Base-by-base conservation (phyloP, 1,139 yeast species). In the Blastobotrys capitulatus region DNA sequence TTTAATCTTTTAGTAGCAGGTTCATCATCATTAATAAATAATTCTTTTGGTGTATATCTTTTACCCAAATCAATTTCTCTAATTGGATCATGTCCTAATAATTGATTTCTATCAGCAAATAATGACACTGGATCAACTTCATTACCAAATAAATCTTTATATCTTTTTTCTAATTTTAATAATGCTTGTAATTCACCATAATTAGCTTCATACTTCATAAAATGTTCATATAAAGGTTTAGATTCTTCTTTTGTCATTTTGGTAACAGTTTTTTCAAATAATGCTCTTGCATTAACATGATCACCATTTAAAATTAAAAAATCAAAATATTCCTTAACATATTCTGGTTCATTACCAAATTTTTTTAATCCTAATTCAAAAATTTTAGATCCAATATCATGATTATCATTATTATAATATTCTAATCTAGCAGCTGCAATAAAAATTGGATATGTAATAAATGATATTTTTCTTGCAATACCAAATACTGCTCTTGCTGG, bases 391-490 rank as follows among this genome's bases (percentile, higher is more conserved):
- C 97, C 92, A 38, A 86, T 81, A 48, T 80, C 83, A 46, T 77
- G 73, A 55, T 84, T 78, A 42, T 68, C 68, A 53, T 69, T 72
- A 41, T 83, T 78, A 60, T 82, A 82, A 60, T 80, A 82, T 63
- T 92, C 98, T 73, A 90, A 75, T 62, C 81, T 74, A 0, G 97
- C 95, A 59, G 87, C 84, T 48, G 87, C 94, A 26, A 83, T 82
- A 65, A 78, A 92, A 31, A 92, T 77, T 57, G 86, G 88, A 69
- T 81, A 80, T 0, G 95, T 84, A 42, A 86, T 81, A 54, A 74
- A 77, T 49, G 85, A 76, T 1, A 83, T 72, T 41, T 76, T 70
- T 54, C 97, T 76, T 8, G 94, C 86, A 53, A 84, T 90, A 49
- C 83, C 77, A 46, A 87, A 78, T 2, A 72, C 61, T 27, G 57